Evolutionary conservation across 108 stramenopile species (phyloP), one percentile per base, ranked within the genome.

Genomic region (Fragilariopsis cylindrus): DNA sequence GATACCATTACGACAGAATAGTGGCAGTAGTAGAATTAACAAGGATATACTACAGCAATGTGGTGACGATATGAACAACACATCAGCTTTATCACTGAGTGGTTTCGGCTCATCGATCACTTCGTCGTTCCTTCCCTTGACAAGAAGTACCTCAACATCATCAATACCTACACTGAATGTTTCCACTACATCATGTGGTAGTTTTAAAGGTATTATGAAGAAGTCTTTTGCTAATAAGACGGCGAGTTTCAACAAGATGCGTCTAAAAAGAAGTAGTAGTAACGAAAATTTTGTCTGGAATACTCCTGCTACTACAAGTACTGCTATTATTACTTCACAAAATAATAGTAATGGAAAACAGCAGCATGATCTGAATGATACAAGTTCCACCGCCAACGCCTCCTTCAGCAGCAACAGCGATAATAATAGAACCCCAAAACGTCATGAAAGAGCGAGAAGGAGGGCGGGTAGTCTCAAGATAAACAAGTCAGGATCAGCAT

Each of bases 231-330:
- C 62, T n/a, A 43, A 44, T 42, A 63, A 44, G 42, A 13, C 50
- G 13, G 50, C 50, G 13, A 43, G 62, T 4, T 63, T 44, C 8
- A 52, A 13, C 13, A 63, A n/a, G n/a, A 63, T 63, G 40, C 62
- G 62, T 44, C 62, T 30, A 30, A 30, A 30, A 30, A 30, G 30
- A 30, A 30, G 62, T n/a, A 63, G 43, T 42, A 45, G 62, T 43
- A 45, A 4, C 9, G 43, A 63, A 63, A 63, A 41, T 41, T 63
- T 63, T 45, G 62, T 41, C 45, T 63, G 62, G 62, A 63, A 43
- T 43, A 63, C 62, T 63, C 43, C 40, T 15, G 43, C 8, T 4
- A 42, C 11, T 12, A 44, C 43, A 43, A n/a, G n/a, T 13, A 19
- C 57, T 18, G 7, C 57, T 18, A 18, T 9, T 19, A 57, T 7